Evolutionary conservation across 1,139 yeast genomes (phyloP), one percentile per base, ranked within the genome.

Genomic region (Lodderomyces parapsilosis): DNA sequence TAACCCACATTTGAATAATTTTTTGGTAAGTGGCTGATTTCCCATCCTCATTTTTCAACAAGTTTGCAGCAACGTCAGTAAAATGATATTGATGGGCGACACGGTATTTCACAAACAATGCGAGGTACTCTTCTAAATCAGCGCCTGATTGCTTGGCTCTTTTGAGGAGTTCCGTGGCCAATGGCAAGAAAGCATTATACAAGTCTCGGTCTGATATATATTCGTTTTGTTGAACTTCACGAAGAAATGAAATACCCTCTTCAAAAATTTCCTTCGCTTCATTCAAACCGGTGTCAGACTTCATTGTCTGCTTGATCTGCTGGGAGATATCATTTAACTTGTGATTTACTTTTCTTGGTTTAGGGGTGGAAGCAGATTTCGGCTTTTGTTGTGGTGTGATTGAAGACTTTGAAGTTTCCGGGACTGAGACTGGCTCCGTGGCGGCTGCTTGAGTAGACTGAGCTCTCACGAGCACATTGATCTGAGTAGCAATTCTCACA

Each of bases 161-260:
- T 57, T 11, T 44, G 47, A 42, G 69, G 11, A 72, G 46, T 8
- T 49, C 49, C 10, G 55, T 52, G 15, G 58, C 54, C 9, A 64
- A 49, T 8, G 63, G 65, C 44, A 59, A 63, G 55, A 70, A 70
- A 7, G 49, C 44, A 9, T 50, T 51, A 43, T 52, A 61, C 36
- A 70, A 49, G n/a, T 52, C 48, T 9, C 48, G 53, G 13, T 59
- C 62, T 6, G 54, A 47, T 43, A 73, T 67, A 14, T 48, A 50
- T 51, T 72, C 78, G 1, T 59, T 54, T 4, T 43, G 50, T 51
- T 71, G 71, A 44, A 71, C 59, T 38, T 70, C 71, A 41, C 73
- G 57, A 46, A 73, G 57, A 51, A 69, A 73, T 25, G 65, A 50
- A 33, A 71, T 55, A 2, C 76, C 78, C 52, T 73, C 78, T 39